Base-by-base conservation (phyloP, 2,329 filamentous ascomycete genomes). In the Tolypocladium guangdongense region DNA sequence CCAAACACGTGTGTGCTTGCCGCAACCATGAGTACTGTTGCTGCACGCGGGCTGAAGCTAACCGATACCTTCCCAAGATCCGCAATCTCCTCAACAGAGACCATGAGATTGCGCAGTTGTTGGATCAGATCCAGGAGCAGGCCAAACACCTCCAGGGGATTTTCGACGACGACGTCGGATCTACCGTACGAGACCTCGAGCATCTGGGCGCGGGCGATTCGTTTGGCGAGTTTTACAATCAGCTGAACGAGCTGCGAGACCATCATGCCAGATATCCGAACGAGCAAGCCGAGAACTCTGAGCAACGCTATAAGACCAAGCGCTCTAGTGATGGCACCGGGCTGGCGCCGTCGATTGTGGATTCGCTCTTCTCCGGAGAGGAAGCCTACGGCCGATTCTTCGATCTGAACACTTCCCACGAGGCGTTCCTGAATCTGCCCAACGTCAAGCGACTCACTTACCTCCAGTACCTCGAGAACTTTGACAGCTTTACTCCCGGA, bases 281-380 rank as follows among this genome's bases (percentile, higher is more conserved):
- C 71, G 90, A 96, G 67, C 90, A 88, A 33, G 88, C 95, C 49
- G 93, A 99, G 70, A 96, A 97, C 63, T 83, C 96, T 16, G 95
- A 99, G 72, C 83, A 86, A 60, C 88, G 91, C 37, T 99, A 99
- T 75, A 90, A 90, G 68, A 79, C 72, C 47, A 78, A 83, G 64
- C 81, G 79, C 54, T 74, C 78, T 43, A 79, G 78, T 14, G 83
- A 83, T 45, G 84, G 86, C 58, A 81, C 83, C 50, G 82, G 86
- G 48, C 74, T 78, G 1, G 69, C 81, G 53, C 77, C 80, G 4
- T 82, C 81, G 45, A 82, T 91, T 51, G 85, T 96, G 49, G 92
- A 97, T 65, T 83, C 83, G 54, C 87, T 97, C 75, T 99, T 99
- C 70, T 95, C 90, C 0, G 93, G 93, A 57, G 95, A 99, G 70